Evolutionary conservation across 1,284 basidiomycete species (phyloP), one percentile per base, ranked within the genome.

Genomic region (Porogramme epimiltina): DNA sequence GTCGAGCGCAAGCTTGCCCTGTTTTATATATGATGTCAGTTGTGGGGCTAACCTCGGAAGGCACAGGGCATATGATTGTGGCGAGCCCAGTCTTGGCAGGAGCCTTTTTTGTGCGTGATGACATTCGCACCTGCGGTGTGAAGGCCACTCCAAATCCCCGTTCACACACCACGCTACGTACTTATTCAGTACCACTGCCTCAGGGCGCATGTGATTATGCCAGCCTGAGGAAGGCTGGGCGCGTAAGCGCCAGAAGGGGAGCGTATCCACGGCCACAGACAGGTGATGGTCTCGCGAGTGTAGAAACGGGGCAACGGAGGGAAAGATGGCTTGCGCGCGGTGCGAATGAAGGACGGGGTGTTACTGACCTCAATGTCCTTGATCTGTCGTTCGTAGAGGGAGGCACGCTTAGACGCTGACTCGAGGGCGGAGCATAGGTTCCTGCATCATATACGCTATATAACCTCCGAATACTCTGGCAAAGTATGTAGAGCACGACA

Each of bases 351-450:
- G 39, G 24, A 4, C 26, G 49, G 34, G 33, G 44, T 19, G 23
- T n/a, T 24, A 61, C 73, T 54, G 47, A 85, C 87, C 74, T 89
- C 85, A 52, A 90, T 72, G 49, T 85, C 82, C 65, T 84, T 85
- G 75, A 89, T 83, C 60, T 82, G 78, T 48, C 72, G 69, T 64
- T 89, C 87, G 51, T 82, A 81, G 55, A 75, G 70, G 2, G 76
- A 59, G 2, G 82, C 78, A 45, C 78, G 80, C 49, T 76, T 73
- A 8, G 82, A 77, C 20, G 75, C 72, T 39, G 69, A 74, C 56
- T 75, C 77, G 63, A 66, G 62, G 18, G 81, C 66, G 22, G 72
- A 69, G 36, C 70, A 71, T 18, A 66, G 58, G 9, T 49, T 52
- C 16, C 59, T 55, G 28, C 23, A 20, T 10, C 16, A 8, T 6